phyloP scores from a whole-genome alignment of 257 asterid species.

The Craterostigma plantagineum region DNA sequence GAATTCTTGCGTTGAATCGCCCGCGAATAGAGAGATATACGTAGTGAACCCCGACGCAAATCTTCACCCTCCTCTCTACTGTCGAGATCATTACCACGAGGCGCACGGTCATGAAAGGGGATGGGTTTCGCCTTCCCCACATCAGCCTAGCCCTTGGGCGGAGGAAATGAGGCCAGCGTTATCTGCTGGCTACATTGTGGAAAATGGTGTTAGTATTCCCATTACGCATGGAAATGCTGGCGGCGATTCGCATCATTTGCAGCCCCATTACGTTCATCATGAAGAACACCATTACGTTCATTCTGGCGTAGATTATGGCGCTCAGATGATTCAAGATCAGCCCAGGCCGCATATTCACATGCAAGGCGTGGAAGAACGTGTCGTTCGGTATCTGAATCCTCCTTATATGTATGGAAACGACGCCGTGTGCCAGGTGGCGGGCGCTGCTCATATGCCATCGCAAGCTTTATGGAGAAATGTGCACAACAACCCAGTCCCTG shows the following conservation, averaged over 20 bases:
- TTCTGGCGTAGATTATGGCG: conserved; percentile 37
- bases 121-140: conserved; percentile 56
- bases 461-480: conserved; percentile 64
- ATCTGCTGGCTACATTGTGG: conserved; percentile 31
- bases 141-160: conserved; percentile 32
- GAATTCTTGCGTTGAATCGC: conserved; percentile 51
- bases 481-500: conserved; percentile 41
- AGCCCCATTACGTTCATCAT: conserved; percentile 42
- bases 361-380: no score
- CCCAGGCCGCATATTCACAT: no score
- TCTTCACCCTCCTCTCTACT: conserved; percentile 35
- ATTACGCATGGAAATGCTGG: no score
- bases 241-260: conserved; percentile 32
- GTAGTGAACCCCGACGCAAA: conserved; percentile 37
- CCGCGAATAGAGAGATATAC: conserved; percentile 49
- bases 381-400: conserved; percentile 39
- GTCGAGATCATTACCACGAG: conserved; percentile 46
- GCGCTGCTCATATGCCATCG: conserved; percentile 32
- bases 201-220: conserved; percentile 36
- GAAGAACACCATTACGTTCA: conserved; percentile 45
- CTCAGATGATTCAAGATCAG: conserved; percentile 49
- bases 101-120: conserved; percentile 48
- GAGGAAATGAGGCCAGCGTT: conserved; percentile 47
- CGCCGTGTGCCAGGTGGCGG: no score
- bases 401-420: conserved; percentile 48